Percentiles rank a stretch among this genome's conserved stretches.
Evolutionary conservation across 495 filamentous ascomycete species (phyloP).

Genomic region (Mytilinidion resinicola): DNA sequence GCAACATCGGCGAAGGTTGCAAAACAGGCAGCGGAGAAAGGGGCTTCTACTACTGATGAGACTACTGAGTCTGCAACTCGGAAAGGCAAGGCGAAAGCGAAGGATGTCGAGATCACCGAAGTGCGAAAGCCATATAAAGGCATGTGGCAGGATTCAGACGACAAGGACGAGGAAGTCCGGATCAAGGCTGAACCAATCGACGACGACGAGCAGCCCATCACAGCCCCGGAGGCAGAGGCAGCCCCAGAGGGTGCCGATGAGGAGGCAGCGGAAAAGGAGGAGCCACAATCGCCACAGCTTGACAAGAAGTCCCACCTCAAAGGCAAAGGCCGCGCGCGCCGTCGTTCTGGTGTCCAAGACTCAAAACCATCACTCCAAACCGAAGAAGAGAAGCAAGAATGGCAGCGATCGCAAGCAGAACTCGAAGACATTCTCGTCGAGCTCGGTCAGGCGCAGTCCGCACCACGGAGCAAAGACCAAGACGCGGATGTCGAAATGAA

Average conservation of each 20-base stretch:
- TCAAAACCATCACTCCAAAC: constrained; percentile 36
- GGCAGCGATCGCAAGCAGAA: constrained; percentile 33
- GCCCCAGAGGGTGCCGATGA: not conserved
- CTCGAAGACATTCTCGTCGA: constrained; percentile 24
- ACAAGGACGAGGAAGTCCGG: constrained; percentile 33
- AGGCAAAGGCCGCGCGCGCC: constrained; percentile 14
- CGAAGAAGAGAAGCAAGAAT: constrained; percentile 40
- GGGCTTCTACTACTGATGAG: constrained; percentile 8
- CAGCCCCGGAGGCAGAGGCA: constrained; percentile 1
- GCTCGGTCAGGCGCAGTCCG: constrained; percentile 35
- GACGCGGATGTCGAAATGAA: constrained; percentile 37
- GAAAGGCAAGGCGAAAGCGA: constrained; percentile 30
- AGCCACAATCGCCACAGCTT: constrained; percentile 23
- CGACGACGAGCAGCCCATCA: constrained; percentile 17
- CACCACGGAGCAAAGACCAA: constrained; percentile 6
- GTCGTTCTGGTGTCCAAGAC: not conserved
- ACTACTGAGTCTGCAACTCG: constrained; percentile 11
- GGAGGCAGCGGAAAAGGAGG: constrained; percentile 11
- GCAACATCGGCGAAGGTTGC: constrained; percentile 34
- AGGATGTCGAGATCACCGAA: constrained; percentile 35
- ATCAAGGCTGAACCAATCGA: constrained; percentile 33
- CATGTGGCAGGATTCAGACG: constrained; percentile 36
- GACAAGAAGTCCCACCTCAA: constrained; percentile 29
- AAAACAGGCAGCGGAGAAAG: constrained; percentile 13
- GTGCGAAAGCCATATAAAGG: constrained; percentile 30